Base-by-base conservation (phyloP, 176 grass and related monocot genomes). In the Triticum timopheevii region DNA sequence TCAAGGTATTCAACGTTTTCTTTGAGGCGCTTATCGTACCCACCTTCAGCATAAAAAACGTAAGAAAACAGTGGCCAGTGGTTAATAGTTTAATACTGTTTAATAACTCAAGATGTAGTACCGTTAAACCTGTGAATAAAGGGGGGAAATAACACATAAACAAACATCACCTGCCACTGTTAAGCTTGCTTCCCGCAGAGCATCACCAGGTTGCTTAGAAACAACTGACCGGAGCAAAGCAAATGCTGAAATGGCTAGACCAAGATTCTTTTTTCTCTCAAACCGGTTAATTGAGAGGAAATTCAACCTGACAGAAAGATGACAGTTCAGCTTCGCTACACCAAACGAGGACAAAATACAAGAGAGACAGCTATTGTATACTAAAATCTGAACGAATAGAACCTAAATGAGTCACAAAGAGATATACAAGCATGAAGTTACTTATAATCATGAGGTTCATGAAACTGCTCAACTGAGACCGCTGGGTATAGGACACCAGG, bases 211-310 rank as follows among this genome's bases (percentile, higher is more conserved):
- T 82, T 82, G 84, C n/a, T 34, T 67, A 59, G 30, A 90, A 81
- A 65, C 79, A 90, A 90, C 82, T 39, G 92, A 89, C 59, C 28
- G 47, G 69, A 96, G 90, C 82, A 94, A 86, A 73, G 97, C 83
- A 94, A 99, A 99, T 52, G 94, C 97, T 77, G 92, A 91, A 90
- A 99, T 93, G 79, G 94, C 97, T 69, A 99, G 83, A 69, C 90
- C 87, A 77, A 94, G 90, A 73, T 99, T 96, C 82, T 96, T 99
- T 90, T 99, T 99, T 69, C 90, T 96, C 89, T 99, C 97, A 91
- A 99, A 99, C 38, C 97, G 87, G 78, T 96, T 99, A 78, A 99
- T 78, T 58, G 97, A 99, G 52, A 99, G 87, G 52, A 99, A 99
- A 88, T 96, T 99, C 76, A 99, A 91, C 85, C 97, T 99, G 83